Evolutionary conservation across 2,329 filamentous ascomycete genomes (phyloP).

Genomic region (Corniculantispora saksenae): DNA sequence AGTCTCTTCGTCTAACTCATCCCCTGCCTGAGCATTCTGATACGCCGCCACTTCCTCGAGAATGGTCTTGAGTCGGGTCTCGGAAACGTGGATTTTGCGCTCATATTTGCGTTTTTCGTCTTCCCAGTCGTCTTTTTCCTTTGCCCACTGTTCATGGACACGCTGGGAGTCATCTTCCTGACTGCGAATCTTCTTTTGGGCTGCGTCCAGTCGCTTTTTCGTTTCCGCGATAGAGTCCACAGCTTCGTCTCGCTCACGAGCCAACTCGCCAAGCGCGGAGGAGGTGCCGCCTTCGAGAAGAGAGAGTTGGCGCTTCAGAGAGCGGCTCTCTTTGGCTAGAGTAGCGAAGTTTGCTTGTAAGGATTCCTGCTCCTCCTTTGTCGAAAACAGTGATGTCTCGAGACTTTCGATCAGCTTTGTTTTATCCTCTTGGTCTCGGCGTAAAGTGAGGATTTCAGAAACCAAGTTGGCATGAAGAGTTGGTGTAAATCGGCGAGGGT

Average conservation of each 20-base stretch:
- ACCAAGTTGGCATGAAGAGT: slow-evolving; percentile 93
- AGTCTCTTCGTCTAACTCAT: slow-evolving; percentile 55
- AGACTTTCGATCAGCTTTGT: slow-evolving; percentile 81
- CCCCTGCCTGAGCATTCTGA: slow-evolving; percentile 54
- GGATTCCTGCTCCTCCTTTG: slow-evolving; percentile 72
- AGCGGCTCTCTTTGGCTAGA: slow-evolving; percentile 74
- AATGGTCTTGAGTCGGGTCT: slow-evolving; percentile 79
- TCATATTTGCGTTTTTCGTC: slow-evolving; percentile 80
- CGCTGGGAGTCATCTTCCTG: slow-evolving; percentile 83
- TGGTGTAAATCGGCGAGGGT: slow-evolving; percentile 90
- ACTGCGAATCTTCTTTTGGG: slow-evolving; percentile 73
- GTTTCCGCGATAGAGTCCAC: slow-evolving; percentile 71
- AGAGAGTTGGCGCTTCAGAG: slow-evolving; percentile 81
- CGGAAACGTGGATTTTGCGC: slow-evolving; percentile 84
- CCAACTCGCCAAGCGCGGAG: slow-evolving; percentile 80
- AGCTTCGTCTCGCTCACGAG: slow-evolving; percentile 82
- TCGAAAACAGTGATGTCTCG: slow-evolving; percentile 71
- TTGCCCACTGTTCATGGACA: slow-evolving; percentile 77
- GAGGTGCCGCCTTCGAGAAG: slow-evolving; percentile 85
- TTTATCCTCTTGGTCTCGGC: slow-evolving; percentile 89
- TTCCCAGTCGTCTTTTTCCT: slow-evolving; percentile 83
- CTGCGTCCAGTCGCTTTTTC: slow-evolving; percentile 72
- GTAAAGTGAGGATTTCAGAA: slow-evolving; percentile 84
- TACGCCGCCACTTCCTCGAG: slow-evolving; percentile 81
- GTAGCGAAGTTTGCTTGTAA: slow-evolving; percentile 63